These are phyloP conservation scores for Auxenochlorella protothecoides DNA, from an alignment of 139 green algal species.

Conservation along the genomic window DNA sequence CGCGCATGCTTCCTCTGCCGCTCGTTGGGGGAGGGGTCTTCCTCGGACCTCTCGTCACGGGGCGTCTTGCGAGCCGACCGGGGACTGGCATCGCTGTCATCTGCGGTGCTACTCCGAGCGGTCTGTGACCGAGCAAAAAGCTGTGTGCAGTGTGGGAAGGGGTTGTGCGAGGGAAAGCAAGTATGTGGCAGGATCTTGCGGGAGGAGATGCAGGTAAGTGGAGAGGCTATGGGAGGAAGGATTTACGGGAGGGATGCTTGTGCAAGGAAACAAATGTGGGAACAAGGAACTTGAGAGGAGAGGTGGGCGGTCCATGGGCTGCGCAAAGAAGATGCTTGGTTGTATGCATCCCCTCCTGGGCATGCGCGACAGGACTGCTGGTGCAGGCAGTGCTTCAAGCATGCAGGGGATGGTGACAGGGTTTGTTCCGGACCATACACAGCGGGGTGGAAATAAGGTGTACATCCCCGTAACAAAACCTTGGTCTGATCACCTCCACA, in stretches of 20 bases:
- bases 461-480: neutral
- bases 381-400: neutral
- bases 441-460: neutral
- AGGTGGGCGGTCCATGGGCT: too few relatives aligned
- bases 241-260: neutral
- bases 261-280: neutral
- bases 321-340: neutral
- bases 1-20: slow-evolving; percentile 23
- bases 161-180: neutral
- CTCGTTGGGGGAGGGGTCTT: slow-evolving; percentile 20
- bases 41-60: slow-evolving; percentile 2
- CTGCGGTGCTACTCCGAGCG: neutral
- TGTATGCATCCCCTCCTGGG: neutral
- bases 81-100: slow-evolving; percentile 16
- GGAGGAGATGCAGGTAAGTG: neutral
- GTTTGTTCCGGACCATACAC: neutral
- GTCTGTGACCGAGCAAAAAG: slow-evolving; percentile 5
- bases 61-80: slow-evolving; percentile 24
- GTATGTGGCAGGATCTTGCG: neutral
- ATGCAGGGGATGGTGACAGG: neutral
- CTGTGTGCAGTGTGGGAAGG: slow-evolving; percentile 1
- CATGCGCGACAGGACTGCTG: neutral
- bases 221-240: neutral
- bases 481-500: too few relatives aligned
- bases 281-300: too few relatives aligned